Evolutionary conservation across 345 rosid species (phyloP), one percentile per base, ranked within the genome.

Genomic region (Arabidopsis suecica): DNA sequence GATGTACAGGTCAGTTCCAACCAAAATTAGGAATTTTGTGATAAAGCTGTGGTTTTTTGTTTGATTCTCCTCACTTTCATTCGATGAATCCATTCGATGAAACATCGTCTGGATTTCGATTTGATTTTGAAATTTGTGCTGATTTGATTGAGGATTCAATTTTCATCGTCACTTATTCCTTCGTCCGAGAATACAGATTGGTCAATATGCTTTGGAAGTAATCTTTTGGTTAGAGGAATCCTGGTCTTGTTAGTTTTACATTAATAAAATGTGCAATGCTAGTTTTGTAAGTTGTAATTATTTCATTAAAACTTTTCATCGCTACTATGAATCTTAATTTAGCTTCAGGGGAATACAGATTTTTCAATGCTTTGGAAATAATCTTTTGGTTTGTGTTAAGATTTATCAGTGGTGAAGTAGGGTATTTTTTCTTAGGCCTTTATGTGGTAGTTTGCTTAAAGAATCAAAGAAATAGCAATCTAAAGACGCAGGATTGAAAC

Each of bases 1-100:
- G 98, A 94, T 42, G 97, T 94, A 10, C 98, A 94, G 95, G 98
- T 93, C 9, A 78, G 62, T 37, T 56, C 80, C 38, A 7, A 37
- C 4, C 25, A 18, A 28, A 55, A 22, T 45, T 71, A 45, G 36
- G 13, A 65, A 28, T 61, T 30, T 28, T 33, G 36, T 28, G 2
- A 28, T 28, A 28, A 28, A 28, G 30, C 30, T 63, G 30, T 9
- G 3, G 0, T 4, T 50, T 23, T 5, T 57, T 33, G 22, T 20
- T 20, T 20, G 22, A 20, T 20, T 20, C 22, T 20, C 22, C 22
- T 20, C 22, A 20, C 22, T 20, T 20, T 20, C 22, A 20, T 20
- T 20, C 22, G 22, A 20, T 20, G 22, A 20, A 20, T 20, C 22
- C 22, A 20, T 20, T 20, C 22, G 22, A 20, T 20, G 22, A 20